These are phyloP conservation scores for Mangifera indica DNA, from an alignment of 345 rosid genomes.

Conservation along the genomic window DNA sequence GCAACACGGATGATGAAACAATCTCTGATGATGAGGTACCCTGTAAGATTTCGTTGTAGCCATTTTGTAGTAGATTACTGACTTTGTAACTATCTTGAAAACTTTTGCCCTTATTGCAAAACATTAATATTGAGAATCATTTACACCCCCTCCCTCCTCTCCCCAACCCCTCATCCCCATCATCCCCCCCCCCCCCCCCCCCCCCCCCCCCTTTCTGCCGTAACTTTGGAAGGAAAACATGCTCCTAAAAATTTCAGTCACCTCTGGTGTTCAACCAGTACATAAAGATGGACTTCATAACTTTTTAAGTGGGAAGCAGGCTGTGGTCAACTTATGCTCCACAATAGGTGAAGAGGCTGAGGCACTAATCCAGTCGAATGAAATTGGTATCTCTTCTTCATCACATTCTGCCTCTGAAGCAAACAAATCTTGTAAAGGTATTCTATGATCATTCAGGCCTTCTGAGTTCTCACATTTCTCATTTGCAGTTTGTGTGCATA, in stretches of 20 bases:
- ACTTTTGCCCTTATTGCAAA: background rate
- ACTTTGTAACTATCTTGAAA: background rate
- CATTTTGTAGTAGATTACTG: background rate
- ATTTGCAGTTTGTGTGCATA: background rate
- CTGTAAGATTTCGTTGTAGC: background rate
- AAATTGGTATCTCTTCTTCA: constrained; percentile 32
- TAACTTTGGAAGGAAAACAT: constrained; percentile 23
- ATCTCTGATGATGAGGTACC: constrained; percentile 48
- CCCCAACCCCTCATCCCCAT: too few species aligned
- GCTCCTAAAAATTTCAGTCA: constrained; percentile 5
- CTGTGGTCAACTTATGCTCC: constrained; percentile 33
- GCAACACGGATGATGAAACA: constrained; percentile 32
- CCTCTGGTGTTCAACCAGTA: constrained; percentile 6
- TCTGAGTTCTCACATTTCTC: background rate
- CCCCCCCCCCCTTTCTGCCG: too few species aligned
- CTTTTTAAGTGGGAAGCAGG: constrained; percentile 29
- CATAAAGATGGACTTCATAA: constrained; percentile 19
- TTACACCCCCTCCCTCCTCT: too few species aligned
- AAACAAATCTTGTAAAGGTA: constrained; percentile 48
- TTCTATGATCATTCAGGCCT: constrained; percentile 8
- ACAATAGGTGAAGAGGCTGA: constrained; percentile 36
- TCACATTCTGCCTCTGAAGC: constrained; percentile 35
- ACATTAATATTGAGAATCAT: background rate
- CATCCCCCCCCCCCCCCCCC: too few species aligned
- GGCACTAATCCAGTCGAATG: constrained; percentile 34